These are phyloP conservation scores for Fomitopsis serialis DNA, from an alignment of 768 basidiomycete genomes.

Conservation along the genomic window DNA sequence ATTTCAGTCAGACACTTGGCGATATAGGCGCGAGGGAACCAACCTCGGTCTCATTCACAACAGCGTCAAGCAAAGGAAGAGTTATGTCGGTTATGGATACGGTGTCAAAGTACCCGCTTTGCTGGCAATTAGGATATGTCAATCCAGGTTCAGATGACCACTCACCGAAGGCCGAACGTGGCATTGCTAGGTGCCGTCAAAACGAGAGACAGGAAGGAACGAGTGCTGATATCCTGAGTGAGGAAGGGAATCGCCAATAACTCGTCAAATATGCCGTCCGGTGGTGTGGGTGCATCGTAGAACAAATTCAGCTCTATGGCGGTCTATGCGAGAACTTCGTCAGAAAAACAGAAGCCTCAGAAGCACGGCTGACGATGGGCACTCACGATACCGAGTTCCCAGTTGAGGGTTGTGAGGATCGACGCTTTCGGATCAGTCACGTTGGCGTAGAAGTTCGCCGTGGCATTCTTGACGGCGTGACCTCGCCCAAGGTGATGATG, in stretches of 20 bases:
- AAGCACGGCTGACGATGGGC: background rate
- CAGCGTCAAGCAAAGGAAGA: slow-evolving; percentile 31
- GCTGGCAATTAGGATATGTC: background rate
- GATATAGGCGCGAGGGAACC: background rate
- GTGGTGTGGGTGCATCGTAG: slow-evolving; percentile 51
- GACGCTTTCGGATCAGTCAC: slow-evolving; percentile 47
- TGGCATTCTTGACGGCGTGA: slow-evolving; percentile 28
- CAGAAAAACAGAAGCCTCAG: background rate
- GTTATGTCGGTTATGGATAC: slow-evolving; percentile 35
- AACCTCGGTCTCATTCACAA: slow-evolving; percentile 40
- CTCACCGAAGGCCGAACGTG: background rate
- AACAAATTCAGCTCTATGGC: slow-evolving; percentile 33
- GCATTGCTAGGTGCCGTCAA: slow-evolving; percentile 22
- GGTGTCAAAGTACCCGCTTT: slow-evolving; percentile 30
- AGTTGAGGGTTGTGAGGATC: slow-evolving; percentile 42
- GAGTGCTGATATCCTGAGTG: slow-evolving; percentile 32
- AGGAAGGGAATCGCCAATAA: slow-evolving; percentile 41
- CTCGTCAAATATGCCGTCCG: slow-evolving; percentile 44
- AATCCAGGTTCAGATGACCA: background rate
- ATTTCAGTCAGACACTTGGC: background rate
- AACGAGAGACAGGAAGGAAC: slow-evolving; percentile 38
- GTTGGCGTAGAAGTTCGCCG: slow-evolving; percentile 32
- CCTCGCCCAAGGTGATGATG: slow-evolving; percentile 24
- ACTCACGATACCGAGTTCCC: slow-evolving; percentile 28
- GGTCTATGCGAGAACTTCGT: background rate